phyloP scores from a whole-genome alignment of 345 rosid genomes.

The Hibiscus tridactylites region DNA sequence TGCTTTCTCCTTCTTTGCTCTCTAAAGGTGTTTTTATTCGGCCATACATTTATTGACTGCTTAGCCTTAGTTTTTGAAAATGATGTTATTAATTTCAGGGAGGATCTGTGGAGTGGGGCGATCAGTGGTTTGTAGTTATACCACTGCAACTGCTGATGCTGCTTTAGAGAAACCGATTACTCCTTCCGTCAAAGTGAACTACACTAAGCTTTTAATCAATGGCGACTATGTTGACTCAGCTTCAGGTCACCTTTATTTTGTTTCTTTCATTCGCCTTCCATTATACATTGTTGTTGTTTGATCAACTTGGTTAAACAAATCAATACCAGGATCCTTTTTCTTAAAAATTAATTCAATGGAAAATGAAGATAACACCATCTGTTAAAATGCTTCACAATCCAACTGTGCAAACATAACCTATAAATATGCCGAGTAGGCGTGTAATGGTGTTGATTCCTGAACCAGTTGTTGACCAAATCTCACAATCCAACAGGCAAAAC shows the following conservation, averaged over 20 bases:
- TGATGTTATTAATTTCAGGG: constrained; percentile 35
- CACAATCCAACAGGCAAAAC: constrained; percentile 23
- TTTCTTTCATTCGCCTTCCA: neutral
- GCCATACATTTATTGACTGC: too few relatives aligned
- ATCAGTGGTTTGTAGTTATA: constrained; percentile 30
- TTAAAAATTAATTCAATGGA: too few relatives aligned
- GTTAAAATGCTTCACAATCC: neutral
- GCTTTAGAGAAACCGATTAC: constrained; percentile 46
- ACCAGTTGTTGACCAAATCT: too few relatives aligned
- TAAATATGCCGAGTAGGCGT: too few relatives aligned
- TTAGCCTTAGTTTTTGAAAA: neutral
- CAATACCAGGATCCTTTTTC: too few relatives aligned
- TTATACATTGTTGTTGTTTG: neutral
- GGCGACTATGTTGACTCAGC: constrained; percentile 76
- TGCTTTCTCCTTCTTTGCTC: constrained; percentile 28
- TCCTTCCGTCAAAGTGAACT: constrained; percentile 38
- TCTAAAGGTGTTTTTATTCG: constrained; percentile 18
- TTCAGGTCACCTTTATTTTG: constrained; percentile 43
- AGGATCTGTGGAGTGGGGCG: constrained; percentile 24
- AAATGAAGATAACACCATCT: too few relatives aligned
- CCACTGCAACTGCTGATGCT: constrained; percentile 26
- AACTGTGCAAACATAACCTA: too few relatives aligned
- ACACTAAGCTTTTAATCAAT: constrained; percentile 58
- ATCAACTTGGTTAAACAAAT: too few relatives aligned
- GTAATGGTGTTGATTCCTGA: too few relatives aligned